Base-by-base conservation (phyloP, 192 early-diverging fungal species). In the Backusella luteola region DNA sequence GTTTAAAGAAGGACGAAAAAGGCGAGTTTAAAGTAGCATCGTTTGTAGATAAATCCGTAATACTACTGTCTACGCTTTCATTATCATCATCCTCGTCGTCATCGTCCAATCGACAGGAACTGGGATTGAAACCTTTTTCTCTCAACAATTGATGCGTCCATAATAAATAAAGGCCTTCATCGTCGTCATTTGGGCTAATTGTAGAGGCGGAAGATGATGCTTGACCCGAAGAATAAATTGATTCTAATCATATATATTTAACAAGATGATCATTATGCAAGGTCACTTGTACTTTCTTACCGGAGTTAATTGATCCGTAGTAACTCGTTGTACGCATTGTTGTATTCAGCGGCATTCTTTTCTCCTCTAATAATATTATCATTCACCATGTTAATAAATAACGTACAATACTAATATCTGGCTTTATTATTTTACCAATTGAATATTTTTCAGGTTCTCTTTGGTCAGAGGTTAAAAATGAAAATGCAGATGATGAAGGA, bases 131-230 rank as follows among this genome's bases (percentile, higher is more conserved):
- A 3, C 78, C 78, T 71, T 42, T 73, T 34, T 79, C 73, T 41
- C 66, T 39, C 21, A 79, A 4, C 4, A 73, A 26, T 39, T 73
- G 66, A 23, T 79, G 78, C 19, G 73, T 79, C 67, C 67, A 79
- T 39, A 75, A 52, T 36, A 79, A 49, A 49, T 79, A 79, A 1
- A 75, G 36, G 15, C 73, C 69, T 44, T 79, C 78, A 5, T 79
- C 73, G 21, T 75, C 67, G 38, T 67, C 66, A 53, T 77, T 42
- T 32, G 34, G 53, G 12, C 69, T 63, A 19, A 71, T 29, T 14
- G 52, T 44, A 12, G 76, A 46, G 11, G 17, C 9, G 11, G 68
- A n/a, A 38, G 68, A 36, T 8, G 67, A 69, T 21, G 68, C 35
- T 23, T 38, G 68, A 11, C 26, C 56, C 9, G 26, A 63, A 8